These are phyloP conservation scores for Coffea eugenioides DNA, from an alignment of 257 asterid species.

Conservation along the genomic window DNA sequence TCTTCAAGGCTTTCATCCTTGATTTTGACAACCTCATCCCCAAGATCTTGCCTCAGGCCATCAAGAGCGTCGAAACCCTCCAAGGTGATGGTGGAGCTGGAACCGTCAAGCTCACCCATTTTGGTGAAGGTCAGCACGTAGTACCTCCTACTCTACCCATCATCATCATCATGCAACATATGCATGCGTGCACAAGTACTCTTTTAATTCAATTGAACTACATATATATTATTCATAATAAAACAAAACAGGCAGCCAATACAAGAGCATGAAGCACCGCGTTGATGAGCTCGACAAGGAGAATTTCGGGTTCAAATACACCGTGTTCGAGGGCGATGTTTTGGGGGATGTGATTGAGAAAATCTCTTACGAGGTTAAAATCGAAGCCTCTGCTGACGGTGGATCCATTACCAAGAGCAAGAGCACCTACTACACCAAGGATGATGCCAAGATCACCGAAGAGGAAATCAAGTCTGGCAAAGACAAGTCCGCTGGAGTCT, in stretches of 20 bases:
- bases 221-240: too few relatives aligned
- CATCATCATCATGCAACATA: too few relatives aligned
- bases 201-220: too few relatives aligned
- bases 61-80: constrained; percentile 41
- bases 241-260: constrained; percentile 37
- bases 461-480: constrained; percentile 32
- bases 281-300: constrained; percentile 44
- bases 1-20: constrained; percentile 48
- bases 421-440: constrained; percentile 38
- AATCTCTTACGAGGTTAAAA: constrained; percentile 34
- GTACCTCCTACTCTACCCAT: too few relatives aligned
- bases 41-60: constrained; percentile 40
- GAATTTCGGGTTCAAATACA: constrained; percentile 36
- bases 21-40: constrained; percentile 51
- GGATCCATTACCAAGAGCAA: constrained; percentile 42
- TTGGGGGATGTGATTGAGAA: constrained; percentile 38
- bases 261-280: constrained; percentile 42
- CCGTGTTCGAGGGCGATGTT: constrained; percentile 48
- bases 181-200: not conserved
- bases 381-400: constrained; percentile 41
- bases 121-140: constrained; percentile 37
- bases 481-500: constrained; percentile 17
- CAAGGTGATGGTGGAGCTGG: constrained; percentile 59
- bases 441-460: constrained; percentile 33
- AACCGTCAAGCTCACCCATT: constrained; percentile 40